Percentiles rank a stretch among this genome's conserved stretches.
Evolutionary conservation across 768 basidiomycete species (phyloP).

Genomic region (Coprinopsis marcescibilis): DNA sequence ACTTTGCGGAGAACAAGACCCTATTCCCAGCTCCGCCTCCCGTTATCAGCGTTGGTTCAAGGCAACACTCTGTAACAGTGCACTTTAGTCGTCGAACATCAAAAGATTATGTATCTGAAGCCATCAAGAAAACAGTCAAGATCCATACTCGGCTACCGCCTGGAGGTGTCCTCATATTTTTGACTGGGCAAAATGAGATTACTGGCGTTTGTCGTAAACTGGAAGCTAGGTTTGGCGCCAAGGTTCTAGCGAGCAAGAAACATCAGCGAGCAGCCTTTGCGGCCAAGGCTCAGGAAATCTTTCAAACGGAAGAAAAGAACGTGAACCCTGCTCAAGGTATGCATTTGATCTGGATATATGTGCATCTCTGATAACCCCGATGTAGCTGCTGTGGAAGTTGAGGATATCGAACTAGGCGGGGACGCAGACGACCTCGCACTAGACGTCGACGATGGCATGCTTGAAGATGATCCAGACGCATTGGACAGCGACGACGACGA

Average conservation of each 20-base stretch:
- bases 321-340: slow-evolving; percentile 48
- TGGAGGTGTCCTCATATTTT: slow-evolving; percentile 88
- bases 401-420: slow-evolving; percentile 43
- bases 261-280: slow-evolving; percentile 17
- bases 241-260: slow-evolving; percentile 51
- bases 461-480: slow-evolving; percentile 72
- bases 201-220: slow-evolving; percentile 75
- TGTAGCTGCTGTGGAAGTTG: slow-evolving; percentile 70
- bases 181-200: slow-evolving; percentile 97
- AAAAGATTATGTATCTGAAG: slow-evolving; percentile 86
- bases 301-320: slow-evolving; percentile 14
- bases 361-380: slow-evolving; percentile 3
- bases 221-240: slow-evolving; percentile 68
- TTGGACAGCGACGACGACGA: slow-evolving; percentile 71
- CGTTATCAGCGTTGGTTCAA: slow-evolving; percentile 80
- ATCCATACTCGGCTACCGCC: slow-evolving; percentile 90
- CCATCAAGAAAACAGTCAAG: slow-evolving; percentile 83
- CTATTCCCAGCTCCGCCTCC: slow-evolving; percentile 87
- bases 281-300: slow-evolving; percentile 21
- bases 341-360: slow-evolving; percentile 2
- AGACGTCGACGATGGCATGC: slow-evolving; percentile 59
- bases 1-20: slow-evolving; percentile 81
- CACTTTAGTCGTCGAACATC: slow-evolving; percentile 88
- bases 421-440: slow-evolving; percentile 49
- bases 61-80: slow-evolving; percentile 91